Conservation (phyloP, 768 basidiomycete species). For the Coprinopsis sp. region DNA sequence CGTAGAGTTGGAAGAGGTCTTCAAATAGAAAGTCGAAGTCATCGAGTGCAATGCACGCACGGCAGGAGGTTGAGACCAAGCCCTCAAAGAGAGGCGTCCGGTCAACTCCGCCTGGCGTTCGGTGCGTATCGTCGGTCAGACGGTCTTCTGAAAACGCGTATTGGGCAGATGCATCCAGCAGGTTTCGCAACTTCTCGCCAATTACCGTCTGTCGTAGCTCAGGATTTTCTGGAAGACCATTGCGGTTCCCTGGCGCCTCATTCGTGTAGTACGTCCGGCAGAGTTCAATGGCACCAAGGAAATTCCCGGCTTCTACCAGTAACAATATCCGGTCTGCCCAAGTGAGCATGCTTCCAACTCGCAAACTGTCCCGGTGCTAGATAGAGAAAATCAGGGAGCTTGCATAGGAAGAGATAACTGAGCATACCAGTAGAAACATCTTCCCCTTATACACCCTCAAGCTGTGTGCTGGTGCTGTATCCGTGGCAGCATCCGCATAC, state of each 20-base stretch:
- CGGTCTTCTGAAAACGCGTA: conserved; percentile 96
- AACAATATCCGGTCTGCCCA: conserved; percentile 93
- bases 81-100: conserved; percentile 86
- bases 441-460: conserved; percentile 84
- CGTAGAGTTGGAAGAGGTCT: conserved; percentile 88
- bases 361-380: conserved; percentile 50
- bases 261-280: conserved; percentile 77
- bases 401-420: neutral
- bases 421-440: conserved; percentile 76
- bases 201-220: conserved; percentile 58
- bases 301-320: conserved; percentile 81
- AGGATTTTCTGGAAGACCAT: conserved; percentile 72
- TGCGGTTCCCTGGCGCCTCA: conserved; percentile 78
- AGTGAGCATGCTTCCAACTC: conserved; percentile 81
- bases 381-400: conserved; percentile 1
- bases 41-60: conserved; percentile 74
- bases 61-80: conserved; percentile 71
- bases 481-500: conserved; percentile 44
- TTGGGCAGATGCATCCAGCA: conserved; percentile 82
- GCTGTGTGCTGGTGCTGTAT: conserved; percentile 67
- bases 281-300: conserved; percentile 85
- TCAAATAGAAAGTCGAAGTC: conserved; percentile 89
- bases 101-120: conserved; percentile 83
- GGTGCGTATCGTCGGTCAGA: conserved; percentile 85
- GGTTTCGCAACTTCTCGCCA: conserved; percentile 68